phyloP scores from a whole-genome alignment of 495 filamentous ascomycete species.

The Neurospora sp. region DNA sequence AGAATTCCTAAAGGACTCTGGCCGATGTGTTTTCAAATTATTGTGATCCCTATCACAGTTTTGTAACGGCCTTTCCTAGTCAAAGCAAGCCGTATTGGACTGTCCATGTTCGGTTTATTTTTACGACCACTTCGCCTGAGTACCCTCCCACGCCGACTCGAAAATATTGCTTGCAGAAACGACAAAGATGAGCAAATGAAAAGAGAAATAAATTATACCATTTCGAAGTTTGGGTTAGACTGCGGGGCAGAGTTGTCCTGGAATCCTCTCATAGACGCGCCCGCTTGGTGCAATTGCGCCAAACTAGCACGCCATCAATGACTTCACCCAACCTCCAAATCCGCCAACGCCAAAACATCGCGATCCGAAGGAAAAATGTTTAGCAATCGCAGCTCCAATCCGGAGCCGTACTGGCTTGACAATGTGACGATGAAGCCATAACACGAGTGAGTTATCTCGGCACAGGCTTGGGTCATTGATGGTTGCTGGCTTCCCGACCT shows the following conservation, averaged over 20 bases:
- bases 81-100: too few relatives aligned
- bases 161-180: neutral
- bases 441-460: neutral
- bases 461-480: neutral
- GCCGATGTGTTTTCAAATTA: too few relatives aligned
- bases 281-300: conserved; percentile 10
- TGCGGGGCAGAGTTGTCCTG: neutral
- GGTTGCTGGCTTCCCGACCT: neutral
- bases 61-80: too few relatives aligned
- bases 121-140: too few relatives aligned
- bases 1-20: too few relatives aligned
- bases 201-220: neutral
- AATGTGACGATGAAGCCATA: neutral
- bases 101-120: too few relatives aligned
- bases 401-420: neutral
- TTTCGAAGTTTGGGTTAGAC: neutral
- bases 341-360: neutral
- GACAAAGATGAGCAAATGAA: neutral
- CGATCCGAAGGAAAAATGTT: neutral
- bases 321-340: neutral
- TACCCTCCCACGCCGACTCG: neutral
- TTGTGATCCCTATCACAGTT: too few relatives aligned
- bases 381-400: neutral
- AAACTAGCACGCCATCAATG: conserved; percentile 16
- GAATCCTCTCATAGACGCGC: neutral